A percentile compares a stretch with the other conserved stretches of the same genome.
Evolutionary conservation across 257 asterid species (phyloP).

Genomic region (Primulina huaijiensis): DNA sequence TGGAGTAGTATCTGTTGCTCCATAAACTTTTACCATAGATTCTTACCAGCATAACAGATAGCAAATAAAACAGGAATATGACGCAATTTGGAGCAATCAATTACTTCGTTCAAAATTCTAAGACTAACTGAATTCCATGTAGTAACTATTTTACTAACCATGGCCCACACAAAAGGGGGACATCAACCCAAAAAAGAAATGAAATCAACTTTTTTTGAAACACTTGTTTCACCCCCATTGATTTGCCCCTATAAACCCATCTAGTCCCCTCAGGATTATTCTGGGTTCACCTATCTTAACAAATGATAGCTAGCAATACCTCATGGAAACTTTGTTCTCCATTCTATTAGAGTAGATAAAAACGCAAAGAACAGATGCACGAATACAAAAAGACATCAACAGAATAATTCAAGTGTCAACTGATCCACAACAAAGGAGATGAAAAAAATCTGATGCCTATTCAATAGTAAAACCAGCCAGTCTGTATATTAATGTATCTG

Average conservation of each 20-base stretch:
- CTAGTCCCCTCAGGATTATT: neutral
- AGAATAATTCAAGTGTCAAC: neutral
- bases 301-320: neutral
- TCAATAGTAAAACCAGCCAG: no score
- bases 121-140: slow-evolving; percentile 2
- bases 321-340: neutral
- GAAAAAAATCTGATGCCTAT: no score
- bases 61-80: neutral
- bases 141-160: neutral
- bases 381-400: no score
- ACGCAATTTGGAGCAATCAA: neutral
- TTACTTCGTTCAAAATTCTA: neutral
- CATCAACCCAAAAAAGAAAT: neutral
- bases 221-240: neutral
- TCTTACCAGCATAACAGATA: neutral
- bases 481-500: neutral
- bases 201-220: no score
- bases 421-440: neutral
- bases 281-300: no score
- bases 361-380: neutral
- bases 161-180: neutral
- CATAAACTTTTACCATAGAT: neutral
- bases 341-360: neutral
- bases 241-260: neutral
- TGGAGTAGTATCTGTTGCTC: no score